phyloP scores from a whole-genome alignment of 78 protist species.

The Pirum gemmata region DNA sequence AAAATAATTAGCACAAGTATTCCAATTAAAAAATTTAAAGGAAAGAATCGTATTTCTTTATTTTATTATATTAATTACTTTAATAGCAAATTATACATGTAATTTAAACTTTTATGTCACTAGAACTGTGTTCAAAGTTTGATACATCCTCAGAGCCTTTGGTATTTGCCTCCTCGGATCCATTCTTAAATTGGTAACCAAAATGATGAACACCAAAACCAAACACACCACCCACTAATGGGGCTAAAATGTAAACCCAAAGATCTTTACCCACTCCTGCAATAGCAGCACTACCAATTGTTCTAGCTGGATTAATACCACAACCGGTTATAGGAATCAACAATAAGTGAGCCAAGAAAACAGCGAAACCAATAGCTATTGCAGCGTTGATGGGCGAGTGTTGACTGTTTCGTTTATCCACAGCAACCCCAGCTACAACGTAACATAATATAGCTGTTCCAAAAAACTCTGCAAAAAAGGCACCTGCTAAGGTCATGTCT shows the following conservation, averaged over 20 bases:
- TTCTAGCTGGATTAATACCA: constrained; percentile 45
- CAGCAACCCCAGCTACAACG: constrained; percentile 11
- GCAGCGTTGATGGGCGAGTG: background rate
- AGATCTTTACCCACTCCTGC: background rate
- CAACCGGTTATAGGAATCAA: constrained; percentile 36
- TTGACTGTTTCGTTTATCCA: background rate
- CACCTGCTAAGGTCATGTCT: background rate
- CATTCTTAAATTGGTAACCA: background rate
- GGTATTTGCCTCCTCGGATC: background rate
- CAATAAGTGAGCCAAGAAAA: constrained; percentile 29
- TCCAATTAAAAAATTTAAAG: too few species aligned
- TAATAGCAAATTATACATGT: too few species aligned
- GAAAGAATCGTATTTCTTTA: too few species aligned
- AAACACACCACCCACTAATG: background rate
- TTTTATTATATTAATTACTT: too few species aligned
- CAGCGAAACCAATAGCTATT: constrained; percentile 36
- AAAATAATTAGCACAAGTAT: too few species aligned
- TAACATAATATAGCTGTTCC: constrained; percentile 20
- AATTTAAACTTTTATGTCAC: too few species aligned
- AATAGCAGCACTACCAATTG: constrained; percentile 25
- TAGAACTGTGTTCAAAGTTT: background rate
- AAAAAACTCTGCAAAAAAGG: constrained; percentile 26
- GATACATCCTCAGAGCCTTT: background rate
- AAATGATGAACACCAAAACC: background rate
- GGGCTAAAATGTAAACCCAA: background rate